Conservation (phyloP, 1,284 basidiomycete genomes). For the Tremellales sp. region DNA sequence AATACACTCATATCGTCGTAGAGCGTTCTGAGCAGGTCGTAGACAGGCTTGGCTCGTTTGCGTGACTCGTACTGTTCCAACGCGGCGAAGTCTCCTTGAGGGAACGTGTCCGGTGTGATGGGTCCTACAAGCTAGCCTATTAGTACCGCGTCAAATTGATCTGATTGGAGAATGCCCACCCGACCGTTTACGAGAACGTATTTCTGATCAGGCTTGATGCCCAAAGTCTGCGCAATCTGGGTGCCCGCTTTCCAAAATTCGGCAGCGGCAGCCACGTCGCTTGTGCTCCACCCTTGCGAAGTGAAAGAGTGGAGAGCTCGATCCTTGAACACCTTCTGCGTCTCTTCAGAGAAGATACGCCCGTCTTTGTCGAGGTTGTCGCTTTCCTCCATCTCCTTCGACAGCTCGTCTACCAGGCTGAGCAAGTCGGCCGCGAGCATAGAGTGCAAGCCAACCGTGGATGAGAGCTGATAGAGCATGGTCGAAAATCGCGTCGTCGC, state of each 20-base stretch:
- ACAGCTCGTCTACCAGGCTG: constrained; percentile 31
- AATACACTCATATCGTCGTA: constrained; percentile 49
- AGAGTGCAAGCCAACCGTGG: constrained; percentile 18
- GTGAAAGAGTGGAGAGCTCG: constrained; percentile 5
- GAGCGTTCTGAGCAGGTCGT: constrained; percentile 60
- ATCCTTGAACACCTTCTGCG: constrained; percentile 5
- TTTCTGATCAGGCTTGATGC: constrained; percentile 57
- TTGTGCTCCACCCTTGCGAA: constrained; percentile 23
- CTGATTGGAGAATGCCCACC: constrained; percentile 50
- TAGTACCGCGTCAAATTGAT: neutral
- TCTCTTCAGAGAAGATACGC: constrained; percentile 2
- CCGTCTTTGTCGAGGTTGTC: constrained; percentile 13
- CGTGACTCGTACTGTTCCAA: constrained; percentile 68
- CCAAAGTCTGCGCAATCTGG: constrained; percentile 45
- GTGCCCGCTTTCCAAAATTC: constrained; percentile 39
- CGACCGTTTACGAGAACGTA: constrained; percentile 76
- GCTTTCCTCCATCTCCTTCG: constrained; percentile 20
- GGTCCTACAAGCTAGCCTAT: constrained; percentile 62
- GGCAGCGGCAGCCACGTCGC: constrained; percentile 29
- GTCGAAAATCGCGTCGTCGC: constrained; percentile 32
- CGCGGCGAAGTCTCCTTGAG: constrained; percentile 61
- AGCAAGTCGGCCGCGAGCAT: constrained; percentile 31
- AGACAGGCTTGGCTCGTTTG: constrained; percentile 64
- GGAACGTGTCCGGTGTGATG: constrained; percentile 57
- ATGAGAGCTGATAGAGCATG: constrained; percentile 36